These are phyloP conservation scores for Theobroma grandiflorum DNA, from an alignment of 441 rosid species.

Conservation along the genomic window DNA sequence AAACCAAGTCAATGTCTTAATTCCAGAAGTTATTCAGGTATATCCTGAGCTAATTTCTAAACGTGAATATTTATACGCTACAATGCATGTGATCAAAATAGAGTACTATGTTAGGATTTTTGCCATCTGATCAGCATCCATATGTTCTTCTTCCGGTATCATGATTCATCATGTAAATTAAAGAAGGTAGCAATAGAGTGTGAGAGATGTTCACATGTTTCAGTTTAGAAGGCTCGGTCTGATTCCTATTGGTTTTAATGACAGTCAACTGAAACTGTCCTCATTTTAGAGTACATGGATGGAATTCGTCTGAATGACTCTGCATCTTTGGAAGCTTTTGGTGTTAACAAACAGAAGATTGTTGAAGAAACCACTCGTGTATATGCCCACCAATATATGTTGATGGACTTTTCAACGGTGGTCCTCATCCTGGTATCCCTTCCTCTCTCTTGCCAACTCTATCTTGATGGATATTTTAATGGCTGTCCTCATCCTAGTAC, in stretches of 20 bases:
- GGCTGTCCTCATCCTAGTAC: too few relatives aligned
- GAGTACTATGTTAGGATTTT: not conserved
- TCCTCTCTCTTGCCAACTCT: slow-evolving; percentile 12
- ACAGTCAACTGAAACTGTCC: slow-evolving; percentile 88
- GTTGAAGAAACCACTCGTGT: slow-evolving; percentile 98
- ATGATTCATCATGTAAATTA: not conserved
- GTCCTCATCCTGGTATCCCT: slow-evolving; percentile 92
- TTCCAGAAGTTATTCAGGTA: slow-evolving; percentile 97
- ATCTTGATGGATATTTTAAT: not conserved
- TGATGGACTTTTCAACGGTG: slow-evolving; percentile 98
- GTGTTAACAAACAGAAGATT: slow-evolving; percentile 80
- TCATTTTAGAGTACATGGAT: slow-evolving; percentile 96
- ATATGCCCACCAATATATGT: slow-evolving; percentile 97
- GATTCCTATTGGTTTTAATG: slow-evolving; percentile 37
- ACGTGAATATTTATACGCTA: too few relatives aligned
- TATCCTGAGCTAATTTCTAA: not conserved
- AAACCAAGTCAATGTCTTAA: slow-evolving; percentile 79
- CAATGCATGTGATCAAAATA: too few relatives aligned
- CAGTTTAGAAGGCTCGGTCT: slow-evolving; percentile 25
- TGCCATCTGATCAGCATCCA: not conserved
- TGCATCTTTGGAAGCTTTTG: slow-evolving; percentile 76
- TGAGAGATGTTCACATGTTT: slow-evolving; percentile 4
- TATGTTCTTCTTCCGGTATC: not conserved
- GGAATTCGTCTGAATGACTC: slow-evolving; percentile 92
- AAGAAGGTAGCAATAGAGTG: not conserved